Base-by-base conservation (phyloP, 2,329 filamentous ascomycete genomes). In the Nigrospora sphaerica region DNA sequence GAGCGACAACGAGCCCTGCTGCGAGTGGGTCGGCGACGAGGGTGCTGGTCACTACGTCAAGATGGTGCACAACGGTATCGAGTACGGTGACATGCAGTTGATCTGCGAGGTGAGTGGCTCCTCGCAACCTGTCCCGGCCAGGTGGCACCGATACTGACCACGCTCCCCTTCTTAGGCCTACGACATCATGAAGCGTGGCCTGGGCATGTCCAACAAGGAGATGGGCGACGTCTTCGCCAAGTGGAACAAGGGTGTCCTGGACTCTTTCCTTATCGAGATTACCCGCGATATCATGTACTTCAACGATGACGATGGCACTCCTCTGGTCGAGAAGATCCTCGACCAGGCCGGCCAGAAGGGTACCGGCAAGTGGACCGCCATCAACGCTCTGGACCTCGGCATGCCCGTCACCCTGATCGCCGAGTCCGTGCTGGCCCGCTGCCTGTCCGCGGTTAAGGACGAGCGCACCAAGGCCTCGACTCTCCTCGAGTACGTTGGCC, bases 31-130 rank as follows among this genome's bases (percentile, higher is more conserved):
- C 62, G 93, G 93, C 77, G 93, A 97, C 74, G 90, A 97, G 73
- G 93, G 93, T 83, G 88, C 93, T 74, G 93, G 93, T 62, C 93
- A 98, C 85, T 98, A 96, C 80, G 92, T 98, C 79, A 98, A 98
- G 88, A 98, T 98, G 93, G 93, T 98, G 54, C 93, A 98, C 86
- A 98, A 98, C 76, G 93, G 93, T 81, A 98, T 98, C 63, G 93
- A 98, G 78, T 98, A 98, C 70, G 93, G 93, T 83, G 93, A 98
- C 77, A 98, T 98, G 93, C 93, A 98, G 80, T 81, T 98, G 65
- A 98, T 98, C 70, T 95, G 86, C 74, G 93, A 98, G 85, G 92
- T 95, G 74, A 61, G 81, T 48, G 23, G 34, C 11, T 31, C 45
- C n/a, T 49, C 44, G 42, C 23, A 28, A 6, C 4, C 23, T 9